Conservation (phyloP, 441 rosid genomes). For the Viola pubescens region DNA sequence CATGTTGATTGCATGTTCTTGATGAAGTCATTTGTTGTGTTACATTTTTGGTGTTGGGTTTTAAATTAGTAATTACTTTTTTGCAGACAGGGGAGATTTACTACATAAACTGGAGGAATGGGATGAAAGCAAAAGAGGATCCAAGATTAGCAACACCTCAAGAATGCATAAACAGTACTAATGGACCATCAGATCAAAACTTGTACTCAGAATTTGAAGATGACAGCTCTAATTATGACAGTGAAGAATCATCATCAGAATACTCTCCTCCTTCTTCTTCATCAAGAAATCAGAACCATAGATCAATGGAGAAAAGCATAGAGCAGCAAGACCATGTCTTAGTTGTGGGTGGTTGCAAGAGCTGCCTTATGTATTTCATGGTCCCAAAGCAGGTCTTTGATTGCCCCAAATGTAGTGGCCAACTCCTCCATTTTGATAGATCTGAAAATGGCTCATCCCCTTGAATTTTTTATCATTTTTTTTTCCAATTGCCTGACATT, state of each 20-base stretch:
- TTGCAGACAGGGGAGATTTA: slow-evolving; percentile 79
- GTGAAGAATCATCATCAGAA: slow-evolving; percentile 65
- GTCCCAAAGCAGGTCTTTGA: slow-evolving; percentile 69
- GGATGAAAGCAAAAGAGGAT: slow-evolving; percentile 60
- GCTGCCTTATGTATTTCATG: slow-evolving; percentile 91
- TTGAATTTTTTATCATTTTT: slow-evolving; percentile 21
- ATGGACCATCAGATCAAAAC: slow-evolving; percentile 20
- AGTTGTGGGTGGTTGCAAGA: slow-evolving; percentile 93
- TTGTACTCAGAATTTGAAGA: slow-evolving; percentile 43
- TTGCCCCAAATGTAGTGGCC: slow-evolving; percentile 81
- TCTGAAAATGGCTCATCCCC: slow-evolving; percentile 36
- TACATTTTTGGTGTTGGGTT: not conserved
- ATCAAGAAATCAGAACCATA: slow-evolving; percentile 26
- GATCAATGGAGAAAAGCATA: not conserved
- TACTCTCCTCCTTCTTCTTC: slow-evolving; percentile 36
- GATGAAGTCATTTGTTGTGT: not conserved
- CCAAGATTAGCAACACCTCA: slow-evolving; percentile 28
- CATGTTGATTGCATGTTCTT: too few species aligned
- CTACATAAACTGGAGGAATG: slow-evolving; percentile 71
- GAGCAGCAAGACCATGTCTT: slow-evolving; percentile 46
- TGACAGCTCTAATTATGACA: slow-evolving; percentile 44
- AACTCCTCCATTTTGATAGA: slow-evolving; percentile 78
- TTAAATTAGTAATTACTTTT: not conserved
- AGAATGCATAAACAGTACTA: too few species aligned
- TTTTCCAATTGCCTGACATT: slow-evolving; percentile 1